Evolutionary conservation across 2,329 filamentous ascomycete species (phyloP), one percentile per base, ranked within the genome.

Genomic region (Pseudogymnoascus pannorum): DNA sequence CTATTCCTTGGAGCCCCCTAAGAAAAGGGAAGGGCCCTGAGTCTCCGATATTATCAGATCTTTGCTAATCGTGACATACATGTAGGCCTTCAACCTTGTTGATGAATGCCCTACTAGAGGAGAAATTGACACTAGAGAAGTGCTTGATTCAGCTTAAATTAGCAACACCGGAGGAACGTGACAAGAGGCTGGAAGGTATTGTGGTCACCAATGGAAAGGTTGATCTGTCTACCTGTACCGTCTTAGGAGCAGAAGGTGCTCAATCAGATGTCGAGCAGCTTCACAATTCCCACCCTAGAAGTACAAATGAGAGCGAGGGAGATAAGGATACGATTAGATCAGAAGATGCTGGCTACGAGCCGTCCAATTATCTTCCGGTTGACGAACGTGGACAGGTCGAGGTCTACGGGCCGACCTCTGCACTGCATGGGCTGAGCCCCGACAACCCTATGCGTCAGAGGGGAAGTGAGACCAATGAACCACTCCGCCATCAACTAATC

Each of bases 361-460:
- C 48, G 29, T 44, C 59, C 3, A 51, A 63, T 44, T 60, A 57
- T 31, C 44, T 64, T 5, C 63, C 62, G 9, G 36, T 64, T 20
- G 62, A 64, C 18, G 61, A 64, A 12, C 33, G 60, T 31, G 60
- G 61, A 6, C 40, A 66, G 29, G 20, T 60, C 12, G 29, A 63
- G 12, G 58, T 60, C 29, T 63, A 63, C 59, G 64, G 64, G 3
- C 63, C 57, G 16, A 61, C 64, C 2, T 65, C 63, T 20, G 63
- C 22, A 7, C n/a, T 51, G 22, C 22, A 51, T 7, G 44, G 44
- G 31, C n/a, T 51, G 57, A 36, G 20, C n/a, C 20, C 40, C 5
- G 44, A 63, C 24, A 60, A 51, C 24, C 35, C 60, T 14, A 42
- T 51, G 29, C 38, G 48, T 9, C 48, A 16, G 9, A 20, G 20